Conservation (phyloP, 1,139 yeast species). For the Ogataea hybrid region DNA sequence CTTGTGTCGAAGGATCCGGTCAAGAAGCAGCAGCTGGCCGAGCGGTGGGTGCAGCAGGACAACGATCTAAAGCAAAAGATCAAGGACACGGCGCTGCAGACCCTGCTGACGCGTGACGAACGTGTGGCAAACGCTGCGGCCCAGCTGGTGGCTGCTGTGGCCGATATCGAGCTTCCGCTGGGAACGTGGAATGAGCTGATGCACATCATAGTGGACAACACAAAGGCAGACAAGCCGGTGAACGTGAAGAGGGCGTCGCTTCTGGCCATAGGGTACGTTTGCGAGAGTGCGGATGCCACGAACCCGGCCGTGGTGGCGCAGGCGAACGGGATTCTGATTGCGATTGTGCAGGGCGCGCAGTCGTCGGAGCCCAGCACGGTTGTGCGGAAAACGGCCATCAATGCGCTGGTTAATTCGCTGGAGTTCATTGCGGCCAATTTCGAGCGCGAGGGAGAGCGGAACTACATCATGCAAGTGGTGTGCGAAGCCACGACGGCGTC, state of each 20-base stretch:
- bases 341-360: slow-evolving; percentile 96
- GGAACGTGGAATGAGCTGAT: slow-evolving; percentile 88
- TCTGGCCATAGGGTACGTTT: slow-evolving; percentile 89
- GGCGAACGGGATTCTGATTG: slow-evolving; percentile 89
- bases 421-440: slow-evolving; percentile 88
- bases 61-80: slow-evolving; percentile 56
- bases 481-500: no score
- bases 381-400: slow-evolving; percentile 87
- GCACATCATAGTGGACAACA: slow-evolving; percentile 78
- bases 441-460: no score
- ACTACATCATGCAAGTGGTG: no score
- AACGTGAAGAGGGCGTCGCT: slow-evolving; percentile 83
- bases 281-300: slow-evolving; percentile 89
- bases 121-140: slow-evolving; percentile 89
- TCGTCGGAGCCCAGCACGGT: slow-evolving; percentile 67
- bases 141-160: slow-evolving; percentile 93
- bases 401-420: slow-evolving; percentile 86
- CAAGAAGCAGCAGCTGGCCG: slow-evolving; percentile 51
- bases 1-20: slow-evolving; percentile 70
- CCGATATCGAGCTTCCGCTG: slow-evolving; percentile 88
- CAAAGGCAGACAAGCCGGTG: slow-evolving; percentile 73
- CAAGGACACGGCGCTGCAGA: slow-evolving; percentile 62
- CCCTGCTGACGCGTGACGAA: slow-evolving; percentile 65
- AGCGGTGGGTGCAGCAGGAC: slow-evolving; percentile 63
- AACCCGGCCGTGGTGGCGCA: slow-evolving; percentile 79